phyloP scores from a whole-genome alignment of 257 asterid genomes.

The Solanum sejunctum region DNA sequence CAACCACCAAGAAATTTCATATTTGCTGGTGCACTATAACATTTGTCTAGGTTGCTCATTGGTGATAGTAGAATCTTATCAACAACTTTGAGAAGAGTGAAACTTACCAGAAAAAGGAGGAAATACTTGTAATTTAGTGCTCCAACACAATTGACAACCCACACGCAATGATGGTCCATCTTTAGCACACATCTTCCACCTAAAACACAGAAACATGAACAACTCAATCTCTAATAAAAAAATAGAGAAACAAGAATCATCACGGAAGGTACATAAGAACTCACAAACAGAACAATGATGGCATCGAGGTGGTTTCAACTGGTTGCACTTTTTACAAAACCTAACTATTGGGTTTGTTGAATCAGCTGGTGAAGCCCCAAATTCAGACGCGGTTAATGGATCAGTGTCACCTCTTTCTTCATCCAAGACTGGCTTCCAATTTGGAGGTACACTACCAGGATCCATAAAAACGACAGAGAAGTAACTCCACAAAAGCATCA shows the following conservation, averaged over 20 bases:
- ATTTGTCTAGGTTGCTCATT: neutral
- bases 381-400: conserved; percentile 58
- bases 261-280: conserved; percentile 19
- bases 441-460: conserved; percentile 86
- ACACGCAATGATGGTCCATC: conserved; percentile 99
- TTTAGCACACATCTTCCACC: conserved; percentile 97
- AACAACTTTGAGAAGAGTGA: neutral
- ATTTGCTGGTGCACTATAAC: neutral
- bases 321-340: conserved; percentile 88
- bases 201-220: conserved; percentile 9
- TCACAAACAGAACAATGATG: conserved; percentile 99
- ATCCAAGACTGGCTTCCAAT: conserved; percentile 79
- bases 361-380: conserved; percentile 27
- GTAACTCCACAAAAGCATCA: conserved; percentile 93
- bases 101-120: conserved; percentile 90
- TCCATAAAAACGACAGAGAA: conserved; percentile 93
- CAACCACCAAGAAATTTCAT: neutral
- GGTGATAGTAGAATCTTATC: neutral
- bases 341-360: conserved; percentile 48
- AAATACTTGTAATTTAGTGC: conserved; percentile 94
- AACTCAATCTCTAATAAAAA: conserved; percentile 8
- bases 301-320: conserved; percentile 96
- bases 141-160: conserved; percentile 99
- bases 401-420: conserved; percentile 83
- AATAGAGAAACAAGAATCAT: neutral